Evolutionary conservation across 1,284 basidiomycete species (phyloP).

Genomic region (Apiotrichum brassicae): DNA sequence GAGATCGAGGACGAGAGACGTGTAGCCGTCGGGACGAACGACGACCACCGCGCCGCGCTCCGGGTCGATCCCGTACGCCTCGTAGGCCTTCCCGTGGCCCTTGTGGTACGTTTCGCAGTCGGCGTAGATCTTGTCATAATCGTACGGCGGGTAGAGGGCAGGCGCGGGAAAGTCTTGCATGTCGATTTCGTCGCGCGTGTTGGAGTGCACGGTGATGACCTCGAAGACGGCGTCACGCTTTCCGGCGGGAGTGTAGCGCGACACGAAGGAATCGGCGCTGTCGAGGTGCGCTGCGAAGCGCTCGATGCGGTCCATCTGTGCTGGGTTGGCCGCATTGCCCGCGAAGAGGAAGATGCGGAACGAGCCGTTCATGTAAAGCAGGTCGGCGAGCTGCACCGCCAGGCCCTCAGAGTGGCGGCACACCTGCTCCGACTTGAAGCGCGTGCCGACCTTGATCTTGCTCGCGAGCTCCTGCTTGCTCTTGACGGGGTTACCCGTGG

Average conservation of each 20-base stretch:
- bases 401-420: slow-evolving; percentile 59
- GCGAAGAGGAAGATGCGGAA: slow-evolving; percentile 66
- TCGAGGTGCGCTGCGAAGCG: slow-evolving; percentile 51
- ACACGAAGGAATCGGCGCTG: slow-evolving; percentile 33
- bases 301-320: slow-evolving; percentile 48
- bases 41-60: slow-evolving; percentile 38
- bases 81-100: slow-evolving; percentile 40
- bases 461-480: slow-evolving; percentile 6
- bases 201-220: slow-evolving; percentile 15
- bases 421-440: slow-evolving; percentile 44
- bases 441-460: slow-evolving; percentile 54
- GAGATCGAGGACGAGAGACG: slow-evolving; percentile 14
- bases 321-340: slow-evolving; percentile 51
- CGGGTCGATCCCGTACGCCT: slow-evolving; percentile 37
- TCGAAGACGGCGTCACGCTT: slow-evolving; percentile 17
- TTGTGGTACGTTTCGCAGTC: slow-evolving; percentile 34
- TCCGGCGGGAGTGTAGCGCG: slow-evolving; percentile 35
- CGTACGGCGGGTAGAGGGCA: slow-evolving; percentile 12
- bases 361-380: slow-evolving; percentile 60
- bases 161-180: slow-evolving; percentile 12
- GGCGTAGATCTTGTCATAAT: slow-evolving; percentile 25
- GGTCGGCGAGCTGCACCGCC: slow-evolving; percentile 62
- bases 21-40: slow-evolving; percentile 40
- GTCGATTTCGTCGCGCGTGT: slow-evolving; percentile 14
- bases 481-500: background rate